Evolutionary conservation across 2,329 filamentous ascomycete species (phyloP), one percentile per base, ranked within the genome.

Genomic region (Sporothrix humicola): DNA sequence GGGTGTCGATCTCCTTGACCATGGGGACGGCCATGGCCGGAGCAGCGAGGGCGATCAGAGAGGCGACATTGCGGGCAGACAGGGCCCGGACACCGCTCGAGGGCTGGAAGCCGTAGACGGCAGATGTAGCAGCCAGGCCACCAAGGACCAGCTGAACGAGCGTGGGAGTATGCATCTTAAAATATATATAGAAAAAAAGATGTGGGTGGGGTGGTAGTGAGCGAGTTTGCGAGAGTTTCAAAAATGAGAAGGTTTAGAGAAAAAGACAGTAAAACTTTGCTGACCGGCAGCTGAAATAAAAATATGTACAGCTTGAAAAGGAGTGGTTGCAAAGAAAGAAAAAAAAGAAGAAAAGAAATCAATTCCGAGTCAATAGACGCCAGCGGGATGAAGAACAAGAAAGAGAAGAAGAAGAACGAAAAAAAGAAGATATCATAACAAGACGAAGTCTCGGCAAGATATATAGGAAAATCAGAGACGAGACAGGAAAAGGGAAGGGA

Each of bases 91-190:
- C 10, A 17, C 54, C 70, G 26, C 71, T 61, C 12, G 70, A 65
- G 44, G 79, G 50, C 76, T 80, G 76, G 76, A 79, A 81, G 71
- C 76, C 77, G 72, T 75, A 76, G 46, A 79, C 79, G 58, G 79
- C 78, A 46, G 80, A 79, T 8, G 79, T 74, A 72, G 79, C 79
- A 70, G 79, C 75, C 42, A 81, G 78, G 76, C 79, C 78, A 69
- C 79, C 76, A 59, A 80, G 73, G 73, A 79, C 76, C 69, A 80
- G 74, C 75, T 80, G 78, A 58, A 78, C 75, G 69, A 81, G 66
- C 13, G 80, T 79, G 75, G 77, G 78, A 73, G 79, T 76, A 76
- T 81, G 77, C 80, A 80, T 81, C 4, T 76, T 80, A 77, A 76
- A 52, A 37, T 13, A 56, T 50, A 42, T 31, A 46, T 26, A n/a